Percentiles rank a stretch among this genome's conserved stretches.
Conservation (phyloP, 2,329 filamentous ascomycete genomes). For the Fusarium duplospermum region DNA sequence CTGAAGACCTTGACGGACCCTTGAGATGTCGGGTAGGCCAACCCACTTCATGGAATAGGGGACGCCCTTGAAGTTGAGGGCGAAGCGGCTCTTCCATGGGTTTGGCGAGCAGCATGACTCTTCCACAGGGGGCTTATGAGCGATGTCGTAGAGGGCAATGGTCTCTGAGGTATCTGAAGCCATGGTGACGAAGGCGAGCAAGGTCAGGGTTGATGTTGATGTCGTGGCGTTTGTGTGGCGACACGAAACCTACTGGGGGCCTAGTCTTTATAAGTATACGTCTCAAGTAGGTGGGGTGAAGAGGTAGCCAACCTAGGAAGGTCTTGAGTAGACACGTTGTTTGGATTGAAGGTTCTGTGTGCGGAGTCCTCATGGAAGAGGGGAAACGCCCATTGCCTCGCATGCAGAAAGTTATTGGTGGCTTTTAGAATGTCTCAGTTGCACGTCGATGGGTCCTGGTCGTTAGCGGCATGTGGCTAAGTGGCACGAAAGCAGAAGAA, state of each 20-base stretch:
- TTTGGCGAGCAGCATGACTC: constrained; percentile 44
- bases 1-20: constrained; percentile 59
- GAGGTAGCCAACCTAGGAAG: background rate
- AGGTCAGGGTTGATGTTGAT: background rate
- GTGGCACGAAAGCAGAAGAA: background rate
- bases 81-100: constrained; percentile 51
- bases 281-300: background rate
- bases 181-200: background rate
- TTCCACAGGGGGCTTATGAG: constrained; percentile 46
- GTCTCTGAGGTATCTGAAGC: background rate
- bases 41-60: constrained; percentile 59
- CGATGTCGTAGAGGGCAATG: constrained; percentile 58
- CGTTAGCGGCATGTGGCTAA: background rate
- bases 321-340: background rate
- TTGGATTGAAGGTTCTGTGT: background rate
- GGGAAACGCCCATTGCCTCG: background rate
- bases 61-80: constrained; percentile 56
- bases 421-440: background rate
- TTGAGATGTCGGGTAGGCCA: constrained; percentile 61
- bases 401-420: background rate
- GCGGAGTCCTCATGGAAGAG: background rate
- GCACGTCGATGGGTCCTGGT: background rate
- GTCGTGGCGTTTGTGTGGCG: background rate
- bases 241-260: background rate
- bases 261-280: background rate